phyloP scores from a whole-genome alignment of 352 stramenopile species.

The Phytophthora fragariaefolia region DNA sequence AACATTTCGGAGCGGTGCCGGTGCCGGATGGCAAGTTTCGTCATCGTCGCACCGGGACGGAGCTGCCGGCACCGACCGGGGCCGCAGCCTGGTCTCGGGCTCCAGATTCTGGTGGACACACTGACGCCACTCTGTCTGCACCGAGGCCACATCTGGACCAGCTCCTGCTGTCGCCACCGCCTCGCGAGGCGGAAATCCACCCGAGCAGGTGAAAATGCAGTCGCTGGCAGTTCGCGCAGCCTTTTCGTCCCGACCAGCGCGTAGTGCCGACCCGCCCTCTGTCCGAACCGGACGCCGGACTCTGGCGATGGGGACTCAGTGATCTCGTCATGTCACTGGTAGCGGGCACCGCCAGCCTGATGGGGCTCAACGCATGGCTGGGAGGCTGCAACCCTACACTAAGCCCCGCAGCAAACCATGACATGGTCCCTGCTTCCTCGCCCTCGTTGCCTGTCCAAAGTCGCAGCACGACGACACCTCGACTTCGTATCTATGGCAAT shows the following conservation, averaged over 20 bases:
- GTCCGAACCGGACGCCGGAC: slow-evolving; percentile 17
- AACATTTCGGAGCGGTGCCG: background rate
- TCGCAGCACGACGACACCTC: slow-evolving; percentile 10
- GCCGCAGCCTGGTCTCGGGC: too few species aligned
- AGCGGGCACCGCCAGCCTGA: slow-evolving; percentile 4
- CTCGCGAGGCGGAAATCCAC: slow-evolving; percentile 25
- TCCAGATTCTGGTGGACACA: slow-evolving; percentile 33
- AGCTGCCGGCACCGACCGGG: slow-evolving; percentile 11
- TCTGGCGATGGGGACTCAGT: slow-evolving; percentile 9
- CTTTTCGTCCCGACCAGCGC: slow-evolving; percentile 2
- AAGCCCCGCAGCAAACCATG: too few species aligned
- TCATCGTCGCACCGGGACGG: slow-evolving; percentile 8
- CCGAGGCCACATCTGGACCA: slow-evolving; percentile 18
- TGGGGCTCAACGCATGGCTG: slow-evolving; percentile 6
- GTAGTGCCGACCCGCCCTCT: slow-evolving; percentile 14
- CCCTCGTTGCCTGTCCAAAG: slow-evolving; percentile 23
- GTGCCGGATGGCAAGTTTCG: slow-evolving; percentile 12
- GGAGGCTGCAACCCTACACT: slow-evolving; percentile 16
- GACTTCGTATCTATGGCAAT: slow-evolving; percentile 19
- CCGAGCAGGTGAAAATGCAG: slow-evolving; percentile 5
- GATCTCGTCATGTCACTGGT: slow-evolving; percentile 22
- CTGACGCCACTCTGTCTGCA: slow-evolving; percentile 20
- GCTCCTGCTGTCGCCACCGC: background rate
- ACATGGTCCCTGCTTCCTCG: too few species aligned
- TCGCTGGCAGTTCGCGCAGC: slow-evolving; percentile 10